Evolutionary conservation across 169 alveolate species (phyloP), one percentile per base, ranked within the genome.

Genomic region (Eimeria sp.): DNA sequence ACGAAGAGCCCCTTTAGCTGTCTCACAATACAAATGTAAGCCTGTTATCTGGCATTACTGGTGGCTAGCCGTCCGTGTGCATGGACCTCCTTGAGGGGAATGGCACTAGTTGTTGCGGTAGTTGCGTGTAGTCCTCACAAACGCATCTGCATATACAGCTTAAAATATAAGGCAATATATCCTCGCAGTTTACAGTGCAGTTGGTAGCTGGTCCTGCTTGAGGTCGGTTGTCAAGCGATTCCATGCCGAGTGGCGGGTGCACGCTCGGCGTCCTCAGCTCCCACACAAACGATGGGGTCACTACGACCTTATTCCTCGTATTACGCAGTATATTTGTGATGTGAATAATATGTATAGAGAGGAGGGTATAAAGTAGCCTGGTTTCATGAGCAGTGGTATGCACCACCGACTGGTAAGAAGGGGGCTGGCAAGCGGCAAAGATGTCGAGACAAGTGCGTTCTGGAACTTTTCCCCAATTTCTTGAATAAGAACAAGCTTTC

Each of bases 191-290:
- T 71, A 52, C 80, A 71, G 54, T 11, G 37, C 54, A 23, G 52
- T 16, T 71, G 80, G 27, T 11, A 20, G 87, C 23, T 77, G 27
- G 23, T 46, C 43, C 25, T 77, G 87, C 87, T 77, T 62, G 87
- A 77, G 64, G 66, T 46, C 87, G 43, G 87, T 64, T 77, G 87
- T 3, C 66, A 43, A 77, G 66, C 87, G 87, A 43, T 46, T 43
- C 62, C 40, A 43, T 46, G 64, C 87, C 87, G 87, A 77, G 87
- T 77, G 64, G 25, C 87, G 87, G 46, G 87, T 62, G 87, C 87
- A 9, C 64, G 40, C 66, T 49, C 62, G 87, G 40, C 58, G 8
- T 25, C 87, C 40, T 46, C 64, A 46, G 27, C 40, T 49, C 64
- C 46, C 46, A n/a, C 66, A 25, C 87, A 77, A 46, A 77, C 87